Evolutionary conservation across 2,329 filamentous ascomycete genomes (phyloP).

Genomic region (Rhinocladiella mackenziei): DNA sequence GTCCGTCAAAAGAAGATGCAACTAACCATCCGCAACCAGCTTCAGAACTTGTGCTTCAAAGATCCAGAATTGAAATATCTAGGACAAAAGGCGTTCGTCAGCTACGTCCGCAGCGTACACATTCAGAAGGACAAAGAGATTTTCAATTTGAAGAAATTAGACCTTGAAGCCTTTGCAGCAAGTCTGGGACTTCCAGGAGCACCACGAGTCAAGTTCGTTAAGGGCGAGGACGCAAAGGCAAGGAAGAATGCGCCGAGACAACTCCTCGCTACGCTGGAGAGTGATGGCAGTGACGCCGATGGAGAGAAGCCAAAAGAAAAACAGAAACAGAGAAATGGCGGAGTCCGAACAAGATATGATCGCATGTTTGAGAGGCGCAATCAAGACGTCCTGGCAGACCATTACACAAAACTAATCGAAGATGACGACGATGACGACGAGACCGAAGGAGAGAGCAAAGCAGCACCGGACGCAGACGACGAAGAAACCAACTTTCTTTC

Average conservation of each 20-base stretch:
- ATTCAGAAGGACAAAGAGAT: conserved; percentile 88
- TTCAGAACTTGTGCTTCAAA: conserved; percentile 95
- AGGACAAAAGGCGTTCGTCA: conserved; percentile 92
- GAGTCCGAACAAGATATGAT: conserved; percentile 90
- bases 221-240: conserved; percentile 80
- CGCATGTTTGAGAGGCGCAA: conserved; percentile 97
- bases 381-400: conserved; percentile 89
- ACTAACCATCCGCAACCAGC: conserved; percentile 72
- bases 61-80: conserved; percentile 91
- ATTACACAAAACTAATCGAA: conserved; percentile 82
- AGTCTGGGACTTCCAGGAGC: conserved; percentile 86
- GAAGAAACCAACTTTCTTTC: conserved; percentile 76
- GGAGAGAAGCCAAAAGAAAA: conserved; percentile 46
- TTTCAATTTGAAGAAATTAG: conserved; percentile 77
- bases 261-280: conserved; percentile 55
- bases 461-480: conserved; percentile 50
- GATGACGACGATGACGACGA: conserved; percentile 49
- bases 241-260: conserved; percentile 80
- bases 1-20: conserved; percentile 80
- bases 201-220: conserved; percentile 88
- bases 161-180: conserved; percentile 78
- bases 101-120: conserved; percentile 78
- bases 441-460: conserved; percentile 26
- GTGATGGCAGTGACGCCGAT: conserved; percentile 49
- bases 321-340: conserved; percentile 54